Evolutionary conservation across 2,329 filamentous ascomycete genomes (phyloP).

Genomic region (Monosporascus sp.): DNA sequence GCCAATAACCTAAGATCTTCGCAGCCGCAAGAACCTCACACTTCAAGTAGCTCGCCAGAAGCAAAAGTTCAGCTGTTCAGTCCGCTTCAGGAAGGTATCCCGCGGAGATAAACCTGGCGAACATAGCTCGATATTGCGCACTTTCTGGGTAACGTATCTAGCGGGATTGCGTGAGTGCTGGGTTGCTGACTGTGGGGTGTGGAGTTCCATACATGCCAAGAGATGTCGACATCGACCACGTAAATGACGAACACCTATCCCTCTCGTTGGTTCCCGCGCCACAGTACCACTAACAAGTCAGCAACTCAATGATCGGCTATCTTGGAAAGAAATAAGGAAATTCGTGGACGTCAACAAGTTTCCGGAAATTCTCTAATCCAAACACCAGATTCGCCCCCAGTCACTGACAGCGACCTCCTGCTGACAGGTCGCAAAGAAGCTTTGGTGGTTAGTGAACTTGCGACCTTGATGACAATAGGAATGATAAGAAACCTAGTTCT

Average conservation of each 20-base stretch:
- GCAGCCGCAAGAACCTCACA: neutral
- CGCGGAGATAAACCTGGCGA: neutral
- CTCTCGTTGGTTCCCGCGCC: neutral
- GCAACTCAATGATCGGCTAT: too few relatives aligned
- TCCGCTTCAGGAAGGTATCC: neutral
- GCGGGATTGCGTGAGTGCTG: neutral
- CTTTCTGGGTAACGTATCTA: neutral
- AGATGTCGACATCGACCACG: slow-evolving; percentile 7
- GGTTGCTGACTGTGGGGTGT: neutral
- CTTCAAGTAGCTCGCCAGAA: neutral
- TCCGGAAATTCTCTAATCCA: too few relatives aligned
- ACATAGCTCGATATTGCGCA: neutral
- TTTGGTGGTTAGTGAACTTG: too few relatives aligned
- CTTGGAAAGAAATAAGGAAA: too few relatives aligned
- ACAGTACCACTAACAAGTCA: neutral
- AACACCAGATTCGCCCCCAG: too few relatives aligned
- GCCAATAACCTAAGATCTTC: too few relatives aligned
- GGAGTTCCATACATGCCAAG: neutral
- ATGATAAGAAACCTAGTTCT: too few relatives aligned
- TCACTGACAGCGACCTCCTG: too few relatives aligned
- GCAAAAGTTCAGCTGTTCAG: too few relatives aligned
- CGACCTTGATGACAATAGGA: too few relatives aligned
- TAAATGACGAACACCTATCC: slow-evolving; percentile 3
- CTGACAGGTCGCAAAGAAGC: too few relatives aligned
- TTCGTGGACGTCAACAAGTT: too few relatives aligned